phyloP scores from a whole-genome alignment of 306 rosid genomes.

The Astragalus glycyphyllos region DNA sequence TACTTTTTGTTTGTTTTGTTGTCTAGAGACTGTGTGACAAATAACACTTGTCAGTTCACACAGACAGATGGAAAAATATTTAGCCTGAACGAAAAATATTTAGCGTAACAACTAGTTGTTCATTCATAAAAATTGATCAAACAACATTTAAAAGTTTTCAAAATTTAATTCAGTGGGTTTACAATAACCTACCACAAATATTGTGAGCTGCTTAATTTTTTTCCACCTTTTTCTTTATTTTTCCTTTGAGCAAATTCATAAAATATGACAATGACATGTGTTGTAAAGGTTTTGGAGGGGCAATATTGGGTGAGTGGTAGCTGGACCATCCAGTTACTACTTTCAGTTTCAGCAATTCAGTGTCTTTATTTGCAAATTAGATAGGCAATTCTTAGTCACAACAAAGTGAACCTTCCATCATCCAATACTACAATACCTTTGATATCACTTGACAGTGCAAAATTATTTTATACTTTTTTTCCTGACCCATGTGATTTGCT shows the following conservation, averaged over 20 bases:
- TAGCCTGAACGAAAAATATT: too few species aligned
- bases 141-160: too few species aligned
- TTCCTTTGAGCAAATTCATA: conserved; percentile 21
- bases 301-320: conserved; percentile 31
- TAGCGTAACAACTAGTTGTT: too few species aligned
- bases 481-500: too few species aligned
- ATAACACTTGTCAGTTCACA: too few species aligned
- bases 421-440: too few species aligned
- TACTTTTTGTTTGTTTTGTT: too few species aligned
- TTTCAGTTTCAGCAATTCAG: conserved; percentile 28
- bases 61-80: too few species aligned
- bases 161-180: conserved; percentile 32
- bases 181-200: conserved; percentile 35
- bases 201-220: background rate
- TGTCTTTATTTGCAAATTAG: conserved; percentile 41
- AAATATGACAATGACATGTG: conserved; percentile 1
- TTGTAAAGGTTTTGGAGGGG: background rate
- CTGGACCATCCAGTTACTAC: conserved; percentile 42
- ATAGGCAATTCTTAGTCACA: conserved; percentile 42
- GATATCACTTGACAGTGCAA: too few species aligned
- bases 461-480: too few species aligned
- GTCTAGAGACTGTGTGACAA: too few species aligned
- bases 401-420: conserved; percentile 43
- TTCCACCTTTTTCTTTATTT: background rate
- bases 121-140: too few species aligned